These are phyloP conservation scores for Exophiala sideris DNA, from an alignment of 2,329 filamentous ascomycete genomes.

Conservation along the genomic window DNA sequence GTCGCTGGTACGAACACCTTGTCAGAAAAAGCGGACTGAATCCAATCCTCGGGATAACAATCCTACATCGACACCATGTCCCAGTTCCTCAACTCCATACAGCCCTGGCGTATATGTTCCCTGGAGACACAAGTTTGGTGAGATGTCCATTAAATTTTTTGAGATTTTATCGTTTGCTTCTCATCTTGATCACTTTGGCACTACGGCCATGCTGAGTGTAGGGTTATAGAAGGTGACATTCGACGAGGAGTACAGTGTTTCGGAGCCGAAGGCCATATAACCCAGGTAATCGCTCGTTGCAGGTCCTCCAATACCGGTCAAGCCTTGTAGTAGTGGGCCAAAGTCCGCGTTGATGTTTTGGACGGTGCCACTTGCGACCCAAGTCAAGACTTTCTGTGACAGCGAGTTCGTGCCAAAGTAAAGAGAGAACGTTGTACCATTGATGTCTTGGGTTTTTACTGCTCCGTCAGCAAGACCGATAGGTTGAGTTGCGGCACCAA, in stretches of 20 bases:
- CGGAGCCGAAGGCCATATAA: conserved; percentile 52
- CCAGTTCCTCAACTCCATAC: no score
- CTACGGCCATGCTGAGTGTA: conserved; percentile 33
- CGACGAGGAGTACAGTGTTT: conserved; percentile 44
- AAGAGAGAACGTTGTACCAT: conserved; percentile 44
- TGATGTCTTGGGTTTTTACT: conserved; percentile 37
- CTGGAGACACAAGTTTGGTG: no score
- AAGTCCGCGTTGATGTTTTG: conserved; percentile 49
- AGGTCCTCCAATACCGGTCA: conserved; percentile 38
- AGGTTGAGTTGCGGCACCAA: conserved; percentile 48
- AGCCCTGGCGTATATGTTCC: no score
- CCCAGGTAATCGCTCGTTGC: conserved; percentile 47
- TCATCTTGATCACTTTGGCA: background rate
- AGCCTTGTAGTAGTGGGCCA: conserved; percentile 41
- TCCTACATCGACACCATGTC: no score
- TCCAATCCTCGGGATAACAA: no score
- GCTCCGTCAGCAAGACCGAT: conserved; percentile 41
- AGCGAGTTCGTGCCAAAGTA: conserved; percentile 42
- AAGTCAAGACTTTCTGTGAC: conserved; percentile 50
- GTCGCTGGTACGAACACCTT: no score
- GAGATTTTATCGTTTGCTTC: no score
- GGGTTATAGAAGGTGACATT: conserved; percentile 51
- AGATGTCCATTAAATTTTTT: no score
- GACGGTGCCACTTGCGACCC: conserved; percentile 40
- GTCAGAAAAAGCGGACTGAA: no score